Percentiles rank a stretch among this genome's conserved stretches.
These are phyloP conservation scores for Cyphellophora europaea DNA, from an alignment of 2,329 filamentous ascomycete genomes.

Conservation along the genomic window DNA sequence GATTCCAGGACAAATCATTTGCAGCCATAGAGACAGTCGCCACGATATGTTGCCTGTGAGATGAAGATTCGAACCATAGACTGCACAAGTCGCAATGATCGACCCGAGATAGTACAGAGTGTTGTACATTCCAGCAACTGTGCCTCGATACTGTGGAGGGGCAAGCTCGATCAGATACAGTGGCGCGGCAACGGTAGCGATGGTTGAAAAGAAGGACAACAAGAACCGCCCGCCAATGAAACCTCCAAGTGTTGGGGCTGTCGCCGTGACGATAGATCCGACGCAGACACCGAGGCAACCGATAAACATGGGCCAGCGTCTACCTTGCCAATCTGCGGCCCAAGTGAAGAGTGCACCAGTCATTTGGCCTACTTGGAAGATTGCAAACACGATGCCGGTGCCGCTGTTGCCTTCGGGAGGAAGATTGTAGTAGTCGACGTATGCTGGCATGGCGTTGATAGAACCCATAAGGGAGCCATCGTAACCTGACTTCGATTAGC, in stretches of 20 bases:
- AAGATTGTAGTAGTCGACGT: conserved; percentile 47
- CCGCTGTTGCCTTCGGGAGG: conserved; percentile 10
- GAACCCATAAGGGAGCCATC: conserved; percentile 47
- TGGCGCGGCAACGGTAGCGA: conserved; percentile 39
- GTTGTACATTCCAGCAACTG: conserved; percentile 32
- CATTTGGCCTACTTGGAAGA: conserved; percentile 36
- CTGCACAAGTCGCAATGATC: conserved; percentile 19
- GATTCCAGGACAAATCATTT: conserved; percentile 34
- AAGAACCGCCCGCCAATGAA: conserved; percentile 44
- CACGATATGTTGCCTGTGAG: conserved; percentile 33
- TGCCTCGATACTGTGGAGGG: conserved; percentile 28
- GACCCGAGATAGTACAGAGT: conserved; percentile 21
- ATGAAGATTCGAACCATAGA: conserved; percentile 6
- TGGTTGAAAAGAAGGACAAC: conserved; percentile 26
- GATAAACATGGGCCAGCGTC: conserved; percentile 28
- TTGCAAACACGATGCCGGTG: conserved; percentile 36
- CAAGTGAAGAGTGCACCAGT: conserved; percentile 36
- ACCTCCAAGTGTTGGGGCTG: conserved; percentile 23
- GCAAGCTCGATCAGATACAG: conserved; percentile 45
- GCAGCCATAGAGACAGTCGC: conserved; percentile 49
- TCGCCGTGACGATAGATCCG: conserved; percentile 25
- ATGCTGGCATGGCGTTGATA: conserved; percentile 47
- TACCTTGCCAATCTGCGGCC: conserved; percentile 44
- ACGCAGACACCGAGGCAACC: conserved; percentile 26
- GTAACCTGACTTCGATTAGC: conserved; percentile 18